Conservation (phyloP, 192 early-diverging fungal genomes). For the Chytriomyces sp. region DNA sequence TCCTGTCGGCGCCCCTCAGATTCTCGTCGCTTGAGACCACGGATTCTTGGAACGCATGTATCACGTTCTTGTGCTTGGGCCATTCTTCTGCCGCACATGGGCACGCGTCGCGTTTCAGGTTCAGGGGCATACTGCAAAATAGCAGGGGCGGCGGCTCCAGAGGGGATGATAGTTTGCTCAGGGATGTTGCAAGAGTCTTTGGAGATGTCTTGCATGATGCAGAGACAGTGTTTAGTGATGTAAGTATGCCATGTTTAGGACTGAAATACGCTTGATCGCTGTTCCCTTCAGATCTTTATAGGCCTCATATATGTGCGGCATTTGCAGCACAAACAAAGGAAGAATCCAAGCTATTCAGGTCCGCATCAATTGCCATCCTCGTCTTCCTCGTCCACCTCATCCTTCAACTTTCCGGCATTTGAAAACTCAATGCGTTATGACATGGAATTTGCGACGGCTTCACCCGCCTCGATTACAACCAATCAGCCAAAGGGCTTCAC, state of each 20-base stretch:
- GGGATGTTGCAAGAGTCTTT: conserved; percentile 49
- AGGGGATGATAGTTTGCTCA: conserved; percentile 31
- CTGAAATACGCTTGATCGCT: neutral
- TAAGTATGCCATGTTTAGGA: neutral
- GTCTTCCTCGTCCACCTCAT: neutral
- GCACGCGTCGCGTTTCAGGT: neutral
- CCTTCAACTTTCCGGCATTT: neutral
- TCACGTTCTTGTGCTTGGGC: conserved; percentile 34
- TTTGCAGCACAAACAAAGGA: conserved; percentile 26
- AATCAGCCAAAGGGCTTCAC: too few relatives aligned
- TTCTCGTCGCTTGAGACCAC: conserved; percentile 32
- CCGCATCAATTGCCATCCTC: neutral
- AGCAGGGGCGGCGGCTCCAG: neutral
- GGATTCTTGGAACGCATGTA: conserved; percentile 34
- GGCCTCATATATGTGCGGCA: conserved; percentile 40
- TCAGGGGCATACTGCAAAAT: neutral
- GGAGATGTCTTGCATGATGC: conserved; percentile 47
- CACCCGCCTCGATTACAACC: too few relatives aligned
- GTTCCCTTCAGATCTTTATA: conserved; percentile 32
- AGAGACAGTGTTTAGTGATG: conserved; percentile 41
- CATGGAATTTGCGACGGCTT: too few relatives aligned
- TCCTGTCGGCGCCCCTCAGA: conserved; percentile 40
- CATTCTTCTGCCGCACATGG: conserved; percentile 1
- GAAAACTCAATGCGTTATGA: too few relatives aligned
- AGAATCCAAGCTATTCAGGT: neutral